Conservation (phyloP, 148 eudicot species). For the Selenicereus undatus region DNA sequence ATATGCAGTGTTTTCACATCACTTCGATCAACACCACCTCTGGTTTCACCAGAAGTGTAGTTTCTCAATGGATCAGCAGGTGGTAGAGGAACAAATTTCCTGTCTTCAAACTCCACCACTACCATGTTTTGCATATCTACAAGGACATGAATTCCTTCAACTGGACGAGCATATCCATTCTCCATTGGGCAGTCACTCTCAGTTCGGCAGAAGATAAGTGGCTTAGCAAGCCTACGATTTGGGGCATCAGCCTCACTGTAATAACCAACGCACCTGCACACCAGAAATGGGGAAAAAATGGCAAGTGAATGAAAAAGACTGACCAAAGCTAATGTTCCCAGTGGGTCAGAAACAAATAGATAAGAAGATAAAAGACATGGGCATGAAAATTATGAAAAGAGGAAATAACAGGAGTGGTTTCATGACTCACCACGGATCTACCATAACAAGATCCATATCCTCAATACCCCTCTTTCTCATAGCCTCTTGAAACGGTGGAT, state of each 20-base stretch:
- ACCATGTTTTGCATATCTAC: slow-evolving; percentile 98
- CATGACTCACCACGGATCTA: slow-evolving; percentile 80
- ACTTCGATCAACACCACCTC: slow-evolving; percentile 98
- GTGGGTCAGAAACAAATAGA: not conserved
- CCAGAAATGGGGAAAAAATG: slow-evolving; percentile 1
- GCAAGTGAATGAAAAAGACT: slow-evolving; percentile 2
- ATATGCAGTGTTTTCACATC: slow-evolving; percentile 87
- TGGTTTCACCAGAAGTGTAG: slow-evolving; percentile 87
- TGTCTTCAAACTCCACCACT: slow-evolving; percentile 93
- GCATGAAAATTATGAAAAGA: not conserved
- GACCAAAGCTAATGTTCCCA: not conserved
- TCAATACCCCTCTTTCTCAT: slow-evolving; percentile 97
- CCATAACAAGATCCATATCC: slow-evolving; percentile 98
- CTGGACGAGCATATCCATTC: slow-evolving; percentile 99
- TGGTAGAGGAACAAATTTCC: slow-evolving; percentile 87
- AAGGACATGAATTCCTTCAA: slow-evolving; percentile 91
- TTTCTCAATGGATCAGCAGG: slow-evolving; percentile 98
- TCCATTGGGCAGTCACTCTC: slow-evolving; percentile 99
- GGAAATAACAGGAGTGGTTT: not conserved
- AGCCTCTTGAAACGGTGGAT: slow-evolving; percentile 83
- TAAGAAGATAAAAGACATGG: not conserved
- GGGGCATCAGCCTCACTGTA: slow-evolving; percentile 89
- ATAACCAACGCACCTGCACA: slow-evolving; percentile 89
- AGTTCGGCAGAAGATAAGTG: slow-evolving; percentile 88
- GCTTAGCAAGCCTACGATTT: slow-evolving; percentile 87